Evolutionary conservation across 768 basidiomycete genomes (phyloP).

Genomic region (Pleurotus ostreatus): DNA sequence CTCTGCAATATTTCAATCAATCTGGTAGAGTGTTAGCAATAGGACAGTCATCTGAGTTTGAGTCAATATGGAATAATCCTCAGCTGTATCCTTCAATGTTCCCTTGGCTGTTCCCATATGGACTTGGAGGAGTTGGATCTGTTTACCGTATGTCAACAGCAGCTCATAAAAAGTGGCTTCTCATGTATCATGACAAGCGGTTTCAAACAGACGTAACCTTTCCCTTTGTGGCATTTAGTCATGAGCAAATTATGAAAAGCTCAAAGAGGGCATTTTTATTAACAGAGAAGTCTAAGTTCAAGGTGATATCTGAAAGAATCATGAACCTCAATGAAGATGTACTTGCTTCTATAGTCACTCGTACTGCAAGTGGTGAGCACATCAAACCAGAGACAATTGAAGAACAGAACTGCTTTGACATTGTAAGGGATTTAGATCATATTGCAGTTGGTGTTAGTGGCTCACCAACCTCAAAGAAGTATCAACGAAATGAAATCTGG

Average conservation of each 20-base stretch:
- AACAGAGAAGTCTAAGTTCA: conserved; percentile 22
- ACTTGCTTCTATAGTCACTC: conserved; percentile 13
- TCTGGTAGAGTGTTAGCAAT: conserved; percentile 17
- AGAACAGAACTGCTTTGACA: conserved; percentile 29
- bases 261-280: conserved; percentile 23
- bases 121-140: conserved; percentile 24
- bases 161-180: conserved; percentile 21
- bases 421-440: conserved; percentile 30
- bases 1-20: conserved; percentile 12
- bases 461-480: conserved; percentile 12
- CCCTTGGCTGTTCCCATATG: conserved; percentile 38
- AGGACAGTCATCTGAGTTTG: conserved; percentile 13
- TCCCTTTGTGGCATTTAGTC: conserved; percentile 23
- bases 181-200: conserved; percentile 27
- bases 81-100: conserved; percentile 26
- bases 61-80: conserved; percentile 22
- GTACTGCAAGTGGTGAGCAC: conserved; percentile 20
- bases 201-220: conserved; percentile 24
- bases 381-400: conserved; percentile 21
- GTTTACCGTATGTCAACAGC: conserved; percentile 10
- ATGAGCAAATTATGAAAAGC: conserved; percentile 21
- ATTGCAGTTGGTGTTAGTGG: conserved; percentile 26
- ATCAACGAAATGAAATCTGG: background rate
- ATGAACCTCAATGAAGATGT: conserved; percentile 18
- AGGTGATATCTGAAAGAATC: conserved; percentile 18